Percentiles rank a stretch among this genome's conserved stretches.
These are phyloP conservation scores for Penicillium sp. DNA, from an alignment of 2,329 filamentous ascomycete species.

Conservation along the genomic window DNA sequence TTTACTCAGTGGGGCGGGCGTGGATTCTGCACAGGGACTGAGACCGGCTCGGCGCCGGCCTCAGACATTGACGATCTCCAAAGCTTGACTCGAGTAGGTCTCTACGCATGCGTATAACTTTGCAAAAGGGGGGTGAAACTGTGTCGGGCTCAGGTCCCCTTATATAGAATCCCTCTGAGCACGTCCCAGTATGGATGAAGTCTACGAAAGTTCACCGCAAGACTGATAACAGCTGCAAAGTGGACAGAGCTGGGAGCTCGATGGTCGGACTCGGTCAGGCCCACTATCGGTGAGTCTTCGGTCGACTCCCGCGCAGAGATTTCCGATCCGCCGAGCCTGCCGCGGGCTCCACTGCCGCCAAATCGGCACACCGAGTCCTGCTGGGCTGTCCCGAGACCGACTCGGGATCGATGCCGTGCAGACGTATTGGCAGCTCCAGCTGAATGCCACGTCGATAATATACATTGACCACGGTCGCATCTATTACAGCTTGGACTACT, in stretches of 20 bases:
- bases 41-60: conserved; percentile 8
- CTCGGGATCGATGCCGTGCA: conserved; percentile 16
- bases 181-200: not conserved
- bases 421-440: not conserved
- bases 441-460: not conserved
- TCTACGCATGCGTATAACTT: not conserved
- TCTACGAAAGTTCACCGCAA: not conserved
- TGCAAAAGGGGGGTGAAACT: not conserved
- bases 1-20: conserved; percentile 14
- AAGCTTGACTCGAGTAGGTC: conserved; percentile 8
- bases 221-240: conserved; percentile 13
- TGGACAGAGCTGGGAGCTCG: conserved; percentile 1
- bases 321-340: conserved; percentile 16
- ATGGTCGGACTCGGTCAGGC: conserved; percentile 2
- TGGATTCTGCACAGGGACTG: conserved; percentile 13
- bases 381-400: conserved; percentile 15
- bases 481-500: not conserved
- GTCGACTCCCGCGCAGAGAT: conserved; percentile 19
- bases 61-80: conserved; percentile 14
- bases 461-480: not conserved
- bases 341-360: conserved; percentile 13
- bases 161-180: conserved; percentile 14
- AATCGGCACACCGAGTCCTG: conserved; percentile 27
- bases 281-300: conserved; percentile 21
- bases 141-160: not conserved